Base-by-base conservation (phyloP, 2,329 filamentous ascomycete species). In the Alternaria atra region DNA sequence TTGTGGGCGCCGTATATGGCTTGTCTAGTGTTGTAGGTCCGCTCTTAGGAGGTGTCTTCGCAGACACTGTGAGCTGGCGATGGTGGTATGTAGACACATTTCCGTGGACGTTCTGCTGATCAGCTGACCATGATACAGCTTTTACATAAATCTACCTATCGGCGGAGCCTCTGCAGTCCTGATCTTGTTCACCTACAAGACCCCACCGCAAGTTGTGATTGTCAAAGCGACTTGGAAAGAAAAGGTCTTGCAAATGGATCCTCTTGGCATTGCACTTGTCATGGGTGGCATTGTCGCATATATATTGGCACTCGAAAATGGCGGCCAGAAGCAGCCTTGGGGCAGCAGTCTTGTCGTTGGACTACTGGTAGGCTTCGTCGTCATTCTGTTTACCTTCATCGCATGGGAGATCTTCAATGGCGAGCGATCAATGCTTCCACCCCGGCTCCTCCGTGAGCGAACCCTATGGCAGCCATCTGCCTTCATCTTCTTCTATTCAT, bases 221-320 rank as follows among this genome's bases (percentile, higher is more conserved):
- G 58, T 65, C 4, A 5, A 57, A 13, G 73, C 72, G 1, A 68
- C 69, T 8, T 63, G 70, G 43, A 72, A 61, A 37, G 80, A 77
- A 63, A 82, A 80, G 66, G 59, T 82, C 4, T 64, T 77, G 1
- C 80, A 84, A 32, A 77, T 85, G 61, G 84, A 86, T 58, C 69
- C 79, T 1, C 56, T 78, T 0, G 84, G 84, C 2, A 73, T 74
- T 0, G 64, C 74, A 10, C 66, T 83, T 27, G 61, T 82, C 10
- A 77, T 84, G 63, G 77, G 71, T 1, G 73, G 73, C 9, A 66
- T 79, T 43, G 60, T 81, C 34, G 79, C 74, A 60, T 78, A 81
- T 30, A 64, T 85, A 13, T 74, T 85, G 1, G 82, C 81, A 1
- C 71, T 86, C 6, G 80, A 85, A 61, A 83, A 79, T 68, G 83